phyloP scores from a whole-genome alignment of 2,329 filamentous ascomycete genomes.

The Exophiala calicioides region DNA sequence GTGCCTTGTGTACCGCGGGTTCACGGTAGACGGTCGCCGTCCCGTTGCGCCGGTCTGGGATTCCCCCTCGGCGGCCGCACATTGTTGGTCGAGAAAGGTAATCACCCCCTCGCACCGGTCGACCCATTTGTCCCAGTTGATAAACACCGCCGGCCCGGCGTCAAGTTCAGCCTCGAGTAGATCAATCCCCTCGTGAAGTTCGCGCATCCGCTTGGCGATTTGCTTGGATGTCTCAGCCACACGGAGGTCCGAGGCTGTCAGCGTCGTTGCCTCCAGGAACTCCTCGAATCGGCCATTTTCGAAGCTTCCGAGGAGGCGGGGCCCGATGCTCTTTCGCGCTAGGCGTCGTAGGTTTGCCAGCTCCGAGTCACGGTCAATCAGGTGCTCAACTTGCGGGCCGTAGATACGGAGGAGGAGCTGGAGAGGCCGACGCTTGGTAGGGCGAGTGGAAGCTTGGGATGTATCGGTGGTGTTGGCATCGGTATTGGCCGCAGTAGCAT shows the following conservation, averaged over 20 bases:
- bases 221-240: slow-evolving; percentile 81
- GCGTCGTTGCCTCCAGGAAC: slow-evolving; percentile 80
- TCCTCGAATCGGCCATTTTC: slow-evolving; percentile 94
- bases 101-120: slow-evolving; percentile 59
- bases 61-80: slow-evolving; percentile 51
- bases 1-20: slow-evolving; percentile 37
- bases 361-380: slow-evolving; percentile 92
- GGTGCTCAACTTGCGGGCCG: slow-evolving; percentile 88
- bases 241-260: slow-evolving; percentile 75
- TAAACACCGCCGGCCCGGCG: slow-evolving; percentile 79
- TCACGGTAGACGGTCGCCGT: slow-evolving; percentile 8
- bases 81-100: slow-evolving; percentile 58
- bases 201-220: slow-evolving; percentile 96
- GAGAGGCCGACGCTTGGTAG: slow-evolving; percentile 36
- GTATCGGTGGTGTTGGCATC: slow-evolving; percentile 24
- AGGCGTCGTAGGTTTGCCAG: slow-evolving; percentile 81
- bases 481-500: too few species aligned
- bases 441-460: slow-evolving; percentile 15
- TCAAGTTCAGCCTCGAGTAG: slow-evolving; percentile 75
- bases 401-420: slow-evolving; percentile 91
- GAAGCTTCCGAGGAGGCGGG: slow-evolving; percentile 86
- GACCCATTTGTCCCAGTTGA: slow-evolving; percentile 94
- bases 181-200: slow-evolving; percentile 91
- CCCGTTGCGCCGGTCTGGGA: slow-evolving; percentile 40
- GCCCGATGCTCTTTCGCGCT: slow-evolving; percentile 89